Evolutionary conservation across 1,284 basidiomycete genomes (phyloP).

Genomic region (Malassezia obtusa): DNA sequence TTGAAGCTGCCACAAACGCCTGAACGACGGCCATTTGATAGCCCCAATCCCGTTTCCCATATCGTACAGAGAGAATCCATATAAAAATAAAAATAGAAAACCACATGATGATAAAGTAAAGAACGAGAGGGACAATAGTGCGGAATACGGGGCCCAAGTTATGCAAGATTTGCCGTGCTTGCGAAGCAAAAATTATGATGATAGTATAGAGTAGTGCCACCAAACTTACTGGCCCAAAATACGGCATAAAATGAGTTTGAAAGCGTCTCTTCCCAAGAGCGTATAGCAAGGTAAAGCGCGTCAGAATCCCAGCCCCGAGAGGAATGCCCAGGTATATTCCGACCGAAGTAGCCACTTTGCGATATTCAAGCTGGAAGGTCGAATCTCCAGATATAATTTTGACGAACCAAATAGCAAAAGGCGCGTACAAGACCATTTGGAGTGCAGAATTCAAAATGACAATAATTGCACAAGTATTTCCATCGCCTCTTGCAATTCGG

Average conservation of each 20-base stretch:
- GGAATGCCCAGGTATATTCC: slow-evolving; percentile 55
- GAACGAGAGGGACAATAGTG: slow-evolving; percentile 60
- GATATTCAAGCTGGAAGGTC: slow-evolving; percentile 58
- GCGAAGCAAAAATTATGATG: slow-evolving; percentile 66
- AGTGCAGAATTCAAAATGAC: slow-evolving; percentile 56
- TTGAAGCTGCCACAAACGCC: slow-evolving; percentile 52
- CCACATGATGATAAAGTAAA: slow-evolving; percentile 72
- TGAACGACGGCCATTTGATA: slow-evolving; percentile 49
- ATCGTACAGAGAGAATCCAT: slow-evolving; percentile 25
- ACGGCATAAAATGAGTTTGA: slow-evolving; percentile 57
- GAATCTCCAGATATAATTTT: slow-evolving; percentile 55
- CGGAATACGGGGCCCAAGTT: slow-evolving; percentile 29
- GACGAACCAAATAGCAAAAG: slow-evolving; percentile 65
- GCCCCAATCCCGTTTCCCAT: slow-evolving; percentile 35
- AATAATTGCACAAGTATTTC: slow-evolving; percentile 64
- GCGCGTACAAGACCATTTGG: slow-evolving; percentile 69
- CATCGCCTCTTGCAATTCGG: slow-evolving; percentile 64
- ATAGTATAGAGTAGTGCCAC: slow-evolving; percentile 57
- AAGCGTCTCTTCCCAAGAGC: slow-evolving; percentile 53
- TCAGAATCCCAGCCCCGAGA: slow-evolving; percentile 60
- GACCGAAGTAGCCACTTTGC: slow-evolving; percentile 55
- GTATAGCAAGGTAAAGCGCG: slow-evolving; percentile 56
- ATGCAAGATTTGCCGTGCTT: slow-evolving; percentile 47
- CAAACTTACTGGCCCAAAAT: slow-evolving; percentile 63
- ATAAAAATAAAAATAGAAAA: slow-evolving; percentile 57